Base-by-base conservation (phyloP, 106 monocot genomes). In the Dendrobium nobile region DNA sequence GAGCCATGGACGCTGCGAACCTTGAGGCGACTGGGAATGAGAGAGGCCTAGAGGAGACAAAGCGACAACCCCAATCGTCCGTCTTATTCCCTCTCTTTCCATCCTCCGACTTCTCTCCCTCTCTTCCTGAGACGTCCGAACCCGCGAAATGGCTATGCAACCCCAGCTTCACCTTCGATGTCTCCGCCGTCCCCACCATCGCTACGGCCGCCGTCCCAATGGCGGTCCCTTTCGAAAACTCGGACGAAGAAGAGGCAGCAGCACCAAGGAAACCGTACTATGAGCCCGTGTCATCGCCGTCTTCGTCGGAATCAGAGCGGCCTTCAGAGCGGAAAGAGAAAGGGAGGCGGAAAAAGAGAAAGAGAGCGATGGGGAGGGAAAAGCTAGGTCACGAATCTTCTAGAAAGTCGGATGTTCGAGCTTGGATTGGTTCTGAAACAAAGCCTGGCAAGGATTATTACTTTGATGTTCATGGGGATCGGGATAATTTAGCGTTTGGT, bases 401-500 rank as follows among this genome's bases (percentile, higher is more conserved):
- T 37, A 87, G 91, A 79, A 91, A 84, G 90, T 82, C 92, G 5
- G 86, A 82, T 55, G 89, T 91, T 80, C 76, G 85, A 72, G 79
- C 84, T 10, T 90, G 93, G 91, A 79, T 67, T 13, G 87, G 84
- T 41, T 83, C 80, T 7, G 86, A 85, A 27, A 65, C 82, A 26
- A 85, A 87, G 79, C 81, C 79, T 7, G 84, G 77, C 9, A 96
- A 93, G 79, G 94, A 90, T 72, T 92, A 93, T 78, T 90, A 89
- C 58, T 87, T 96, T 31, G 96, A 96, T 84, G 85, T 73, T 44
- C 83, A 64, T 41, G 96, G 96, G 0, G 96, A 96, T 84, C 90
- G 65, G 11, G 96, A 96, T 89, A 96, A 94, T 84, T 81, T 96
- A 85, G 87, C 78, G 1, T 96, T 86, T 75, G 96, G 94, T 20